phyloP scores from a whole-genome alignment of 495 filamentous ascomycete genomes.

The Aspergillus mulundensis region DNA sequence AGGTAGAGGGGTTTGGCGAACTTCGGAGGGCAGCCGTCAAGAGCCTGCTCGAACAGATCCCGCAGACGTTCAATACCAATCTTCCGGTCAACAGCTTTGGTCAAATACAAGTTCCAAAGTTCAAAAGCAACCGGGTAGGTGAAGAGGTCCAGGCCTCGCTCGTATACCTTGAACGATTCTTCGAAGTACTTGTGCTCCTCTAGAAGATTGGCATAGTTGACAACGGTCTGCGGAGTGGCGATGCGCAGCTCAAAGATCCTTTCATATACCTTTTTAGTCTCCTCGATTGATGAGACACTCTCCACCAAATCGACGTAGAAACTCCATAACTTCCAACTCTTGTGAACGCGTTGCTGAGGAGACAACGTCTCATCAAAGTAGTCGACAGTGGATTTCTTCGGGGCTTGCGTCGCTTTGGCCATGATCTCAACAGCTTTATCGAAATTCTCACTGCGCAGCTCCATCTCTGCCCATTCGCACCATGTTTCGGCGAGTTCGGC shows the following conservation, averaged over 20 bases:
- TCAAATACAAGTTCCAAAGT: slow-evolving; percentile 97
- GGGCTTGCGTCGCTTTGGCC: slow-evolving; percentile 93
- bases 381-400: slow-evolving; percentile 91
- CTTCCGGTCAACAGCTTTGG: slow-evolving; percentile 92
- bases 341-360: slow-evolving; percentile 95
- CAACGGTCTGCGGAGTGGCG: slow-evolving; percentile 95
- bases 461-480: slow-evolving; percentile 99
- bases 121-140: slow-evolving; percentile 97
- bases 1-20: slow-evolving; percentile 95
- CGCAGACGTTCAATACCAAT: slow-evolving; percentile 91
- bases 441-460: slow-evolving; percentile 91
- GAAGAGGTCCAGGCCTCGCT: slow-evolving; percentile 94
- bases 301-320: slow-evolving; percentile 99
- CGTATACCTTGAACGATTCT: slow-evolving; percentile 96
- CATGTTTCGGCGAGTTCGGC: slow-evolving; percentile 95
- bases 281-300: slow-evolving; percentile 84
- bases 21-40: slow-evolving; percentile 90
- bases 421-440: slow-evolving; percentile 92
- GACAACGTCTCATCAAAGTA: slow-evolving; percentile 96
- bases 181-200: slow-evolving; percentile 97
- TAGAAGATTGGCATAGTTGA: slow-evolving; percentile 95
- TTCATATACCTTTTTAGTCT: slow-evolving; percentile 92
- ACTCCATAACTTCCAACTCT: slow-evolving; percentile 99
- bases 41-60: slow-evolving; percentile 95
- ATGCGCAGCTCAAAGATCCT: slow-evolving; percentile 97